Evolutionary conservation across 2,329 filamentous ascomycete genomes (phyloP).

Genomic region (Aspergillus brunneoviolaceus): DNA sequence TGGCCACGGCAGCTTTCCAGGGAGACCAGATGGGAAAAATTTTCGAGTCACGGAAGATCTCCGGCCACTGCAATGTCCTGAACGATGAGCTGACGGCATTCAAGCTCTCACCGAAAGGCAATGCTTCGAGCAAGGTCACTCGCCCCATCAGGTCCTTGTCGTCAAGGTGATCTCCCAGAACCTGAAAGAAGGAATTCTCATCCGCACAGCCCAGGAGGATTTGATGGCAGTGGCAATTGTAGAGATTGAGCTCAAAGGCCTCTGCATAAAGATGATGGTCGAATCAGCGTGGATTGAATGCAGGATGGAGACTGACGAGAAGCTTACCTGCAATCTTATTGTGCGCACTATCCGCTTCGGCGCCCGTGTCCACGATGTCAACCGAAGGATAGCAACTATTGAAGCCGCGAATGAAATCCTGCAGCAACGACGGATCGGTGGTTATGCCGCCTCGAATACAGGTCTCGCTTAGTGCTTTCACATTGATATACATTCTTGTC

Average conservation of each 20-base stretch:
- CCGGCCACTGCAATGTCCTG: constrained; percentile 50
- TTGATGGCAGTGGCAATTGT: constrained; percentile 61
- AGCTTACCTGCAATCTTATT: constrained; percentile 50
- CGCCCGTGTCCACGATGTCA: constrained; percentile 51
- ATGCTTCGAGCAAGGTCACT: constrained; percentile 58
- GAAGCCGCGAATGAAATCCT: constrained; percentile 58
- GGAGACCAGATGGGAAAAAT: constrained; percentile 40
- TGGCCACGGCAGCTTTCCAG: constrained; percentile 33
- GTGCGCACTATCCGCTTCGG: constrained; percentile 45
- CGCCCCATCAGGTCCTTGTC: constrained; percentile 48
- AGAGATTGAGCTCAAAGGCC: constrained; percentile 54
- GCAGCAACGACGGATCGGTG: constrained; percentile 42
- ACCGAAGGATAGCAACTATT: constrained; percentile 53
- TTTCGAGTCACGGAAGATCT: constrained; percentile 56
- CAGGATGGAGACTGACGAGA: constrained; percentile 2
- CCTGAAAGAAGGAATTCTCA: constrained; percentile 54
- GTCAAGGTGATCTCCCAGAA: constrained; percentile 51
- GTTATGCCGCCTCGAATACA: constrained; percentile 49
- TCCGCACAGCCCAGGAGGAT: constrained; percentile 61
- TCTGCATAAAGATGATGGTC: constrained; percentile 38
- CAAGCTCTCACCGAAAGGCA: constrained; percentile 57
- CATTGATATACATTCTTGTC: constrained; percentile 55
- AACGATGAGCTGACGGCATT: constrained; percentile 49
- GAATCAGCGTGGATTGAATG: constrained; percentile 24
- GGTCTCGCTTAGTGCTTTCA: constrained; percentile 51